These are phyloP conservation scores for Lunasporangiospora selenospora DNA, from an alignment of 192 early-diverging fungal genomes.

Conservation along the genomic window DNA sequence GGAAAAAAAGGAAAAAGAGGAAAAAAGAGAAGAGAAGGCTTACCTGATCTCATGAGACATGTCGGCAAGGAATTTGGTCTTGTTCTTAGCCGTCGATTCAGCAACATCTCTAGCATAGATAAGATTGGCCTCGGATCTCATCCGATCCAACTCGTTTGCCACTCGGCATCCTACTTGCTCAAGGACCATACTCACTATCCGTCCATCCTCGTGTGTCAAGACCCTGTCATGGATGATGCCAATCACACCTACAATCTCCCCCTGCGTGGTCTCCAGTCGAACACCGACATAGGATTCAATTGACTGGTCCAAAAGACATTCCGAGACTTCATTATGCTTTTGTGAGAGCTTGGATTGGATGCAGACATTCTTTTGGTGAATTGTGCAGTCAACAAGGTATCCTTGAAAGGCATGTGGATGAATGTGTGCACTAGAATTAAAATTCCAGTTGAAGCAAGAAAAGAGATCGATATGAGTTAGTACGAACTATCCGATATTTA, in stretches of 20 bases:
- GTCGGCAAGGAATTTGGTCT: slow-evolving; percentile 62
- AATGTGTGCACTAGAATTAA: no score
- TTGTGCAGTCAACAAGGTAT: slow-evolving; percentile 42
- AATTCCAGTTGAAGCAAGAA: slow-evolving; percentile 1
- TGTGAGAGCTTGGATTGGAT: slow-evolving; percentile 15
- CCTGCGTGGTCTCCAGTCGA: slow-evolving; percentile 44
- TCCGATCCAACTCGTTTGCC: slow-evolving; percentile 49
- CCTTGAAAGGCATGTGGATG: slow-evolving; percentile 45
- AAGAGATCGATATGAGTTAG: neutral
- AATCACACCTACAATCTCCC: slow-evolving; percentile 48
- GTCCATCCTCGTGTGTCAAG: slow-evolving; percentile 32
- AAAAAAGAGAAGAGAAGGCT: no score
- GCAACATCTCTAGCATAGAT: slow-evolving; percentile 54
- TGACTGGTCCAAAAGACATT: slow-evolving; percentile 27
- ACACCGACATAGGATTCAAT: slow-evolving; percentile 49
- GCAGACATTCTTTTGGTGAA: slow-evolving; percentile 33
- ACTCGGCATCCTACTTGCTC: slow-evolving; percentile 39
- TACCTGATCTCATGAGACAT: slow-evolving; percentile 68
- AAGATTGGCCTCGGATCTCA: slow-evolving; percentile 47
- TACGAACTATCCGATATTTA: neutral
- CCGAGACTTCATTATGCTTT: slow-evolving; percentile 24
- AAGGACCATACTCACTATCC: slow-evolving; percentile 32
- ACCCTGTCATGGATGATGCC: slow-evolving; percentile 47
- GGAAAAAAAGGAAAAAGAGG: no score
- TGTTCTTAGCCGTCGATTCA: slow-evolving; percentile 56